Conservation (phyloP, 2,329 filamentous ascomycete species). For the Penicillium nordicum region DNA sequence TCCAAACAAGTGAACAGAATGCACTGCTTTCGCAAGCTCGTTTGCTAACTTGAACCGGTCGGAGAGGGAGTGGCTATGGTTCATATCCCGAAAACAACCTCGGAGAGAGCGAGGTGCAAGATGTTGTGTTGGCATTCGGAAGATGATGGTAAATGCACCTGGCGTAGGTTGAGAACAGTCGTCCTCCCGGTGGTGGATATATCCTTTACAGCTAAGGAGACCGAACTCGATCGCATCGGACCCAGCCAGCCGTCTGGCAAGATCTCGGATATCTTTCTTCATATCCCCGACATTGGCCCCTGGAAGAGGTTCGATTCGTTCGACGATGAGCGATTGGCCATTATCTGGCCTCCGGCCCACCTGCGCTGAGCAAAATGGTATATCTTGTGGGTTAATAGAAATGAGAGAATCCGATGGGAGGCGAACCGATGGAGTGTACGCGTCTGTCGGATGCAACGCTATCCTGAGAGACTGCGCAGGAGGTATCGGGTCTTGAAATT, state of each 20-base stretch:
- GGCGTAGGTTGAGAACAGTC: not conserved
- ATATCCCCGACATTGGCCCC: not conserved
- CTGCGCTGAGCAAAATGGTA: not conserved
- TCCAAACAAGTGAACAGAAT: conserved; percentile 1
- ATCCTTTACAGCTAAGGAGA: not conserved
- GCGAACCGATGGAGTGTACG: not conserved
- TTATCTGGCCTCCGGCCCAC: not conserved
- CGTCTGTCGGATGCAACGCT: not conserved
- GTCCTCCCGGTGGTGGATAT: not conserved
- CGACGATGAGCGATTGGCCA: not conserved
- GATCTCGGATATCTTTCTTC: not conserved
- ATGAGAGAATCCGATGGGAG: not conserved
- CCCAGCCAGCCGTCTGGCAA: not conserved
- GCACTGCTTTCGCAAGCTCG: not conserved
- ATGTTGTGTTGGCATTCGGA: not conserved
- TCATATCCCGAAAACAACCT: not conserved
- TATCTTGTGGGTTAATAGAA: not conserved
- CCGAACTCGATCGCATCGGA: not conserved
- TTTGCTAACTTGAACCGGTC: not conserved
- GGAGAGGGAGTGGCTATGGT: not conserved
- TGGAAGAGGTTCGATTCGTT: not conserved
- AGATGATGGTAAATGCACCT: not conserved
- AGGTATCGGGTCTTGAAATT: not conserved
- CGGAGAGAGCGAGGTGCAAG: not conserved
- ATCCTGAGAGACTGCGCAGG: not conserved